Evolutionary conservation across 352 stramenopile genomes (phyloP).

Genomic region (Albugo candida): DNA sequence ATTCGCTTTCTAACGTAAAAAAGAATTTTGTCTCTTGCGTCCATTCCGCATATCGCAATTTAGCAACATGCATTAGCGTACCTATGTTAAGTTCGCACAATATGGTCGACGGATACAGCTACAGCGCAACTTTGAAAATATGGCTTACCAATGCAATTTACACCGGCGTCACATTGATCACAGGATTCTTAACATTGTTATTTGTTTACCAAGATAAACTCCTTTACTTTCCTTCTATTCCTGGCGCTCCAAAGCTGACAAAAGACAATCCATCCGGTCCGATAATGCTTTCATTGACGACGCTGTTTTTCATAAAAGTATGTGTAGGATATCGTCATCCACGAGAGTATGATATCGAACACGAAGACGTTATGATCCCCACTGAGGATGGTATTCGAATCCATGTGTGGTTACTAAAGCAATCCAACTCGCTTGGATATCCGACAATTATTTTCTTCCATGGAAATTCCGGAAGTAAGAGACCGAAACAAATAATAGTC

Average conservation of each 20-base stretch:
- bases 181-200: slow-evolving; percentile 40
- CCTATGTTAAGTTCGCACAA: too few relatives aligned
- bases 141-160: slow-evolving; percentile 50
- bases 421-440: slow-evolving; percentile 21
- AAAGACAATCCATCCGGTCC: slow-evolving; percentile 58
- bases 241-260: slow-evolving; percentile 55
- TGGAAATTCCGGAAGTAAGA: slow-evolving; percentile 81
- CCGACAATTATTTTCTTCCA: slow-evolving; percentile 92
- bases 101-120: not conserved
- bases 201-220: slow-evolving; percentile 71
- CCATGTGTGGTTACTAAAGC: slow-evolving; percentile 86
- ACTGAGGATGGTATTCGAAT: slow-evolving; percentile 69
- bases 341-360: slow-evolving; percentile 71
- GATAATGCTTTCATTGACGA: not conserved
- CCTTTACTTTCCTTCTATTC: slow-evolving; percentile 67
- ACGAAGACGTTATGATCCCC: slow-evolving; percentile 78
- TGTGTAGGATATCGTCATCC: slow-evolving; percentile 68
- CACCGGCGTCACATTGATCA: slow-evolving; percentile 31
- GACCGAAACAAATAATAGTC: slow-evolving; percentile 2
- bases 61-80: too few relatives aligned
- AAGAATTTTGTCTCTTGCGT: too few relatives aligned
- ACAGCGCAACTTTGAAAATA: not conserved
- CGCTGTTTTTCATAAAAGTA: not conserved
- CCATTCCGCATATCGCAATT: too few relatives aligned
- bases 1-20: too few relatives aligned